A percentile compares a stretch with the other conserved stretches of the same genome.
Conservation (phyloP, 2,329 filamentous ascomycete genomes). For the Kalmusia sp. region DNA sequence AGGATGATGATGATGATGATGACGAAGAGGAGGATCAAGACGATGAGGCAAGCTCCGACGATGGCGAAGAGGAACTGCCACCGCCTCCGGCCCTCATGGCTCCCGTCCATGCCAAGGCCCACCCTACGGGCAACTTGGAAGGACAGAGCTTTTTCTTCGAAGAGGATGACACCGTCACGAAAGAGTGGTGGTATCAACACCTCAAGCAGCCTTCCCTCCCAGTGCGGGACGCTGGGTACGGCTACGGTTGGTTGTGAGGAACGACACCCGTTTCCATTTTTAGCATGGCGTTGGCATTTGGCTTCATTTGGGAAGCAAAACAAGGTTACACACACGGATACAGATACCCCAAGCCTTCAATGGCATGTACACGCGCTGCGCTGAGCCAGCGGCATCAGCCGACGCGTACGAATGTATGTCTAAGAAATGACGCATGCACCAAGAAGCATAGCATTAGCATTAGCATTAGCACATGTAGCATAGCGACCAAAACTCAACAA, state of each 20-base stretch:
- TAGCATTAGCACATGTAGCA: conserved; percentile 7
- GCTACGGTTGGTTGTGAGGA: conserved; percentile 47
- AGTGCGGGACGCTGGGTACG: conserved; percentile 47
- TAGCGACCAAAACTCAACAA: neutral
- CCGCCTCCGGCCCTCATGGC: conserved; percentile 31
- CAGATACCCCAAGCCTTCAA: conserved; percentile 40
- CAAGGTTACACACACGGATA: conserved; percentile 12
- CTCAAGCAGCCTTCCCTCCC: conserved; percentile 42
- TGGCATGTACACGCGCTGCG: conserved; percentile 17
- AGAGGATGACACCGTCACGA: conserved; percentile 45
- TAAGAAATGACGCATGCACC: conserved; percentile 1
- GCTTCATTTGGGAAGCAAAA: conserved; percentile 20
- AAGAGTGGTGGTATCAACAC: conserved; percentile 52
- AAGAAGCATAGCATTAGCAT: too few species aligned
- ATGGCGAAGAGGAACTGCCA: conserved; percentile 45
- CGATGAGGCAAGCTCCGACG: conserved; percentile 52
- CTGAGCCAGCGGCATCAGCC: neutral
- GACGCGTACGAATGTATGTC: neutral
- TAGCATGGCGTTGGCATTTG: conserved; percentile 42
- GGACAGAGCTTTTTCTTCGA: conserved; percentile 52
- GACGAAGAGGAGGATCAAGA: conserved; percentile 37
- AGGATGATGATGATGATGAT: conserved; percentile 58
- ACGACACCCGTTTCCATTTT: conserved; percentile 15
- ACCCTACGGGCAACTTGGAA: conserved; percentile 41
- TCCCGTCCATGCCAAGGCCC: conserved; percentile 35